These are phyloP conservation scores for Brassica nigra DNA, from an alignment of 345 rosid genomes.

Conservation along the genomic window DNA sequence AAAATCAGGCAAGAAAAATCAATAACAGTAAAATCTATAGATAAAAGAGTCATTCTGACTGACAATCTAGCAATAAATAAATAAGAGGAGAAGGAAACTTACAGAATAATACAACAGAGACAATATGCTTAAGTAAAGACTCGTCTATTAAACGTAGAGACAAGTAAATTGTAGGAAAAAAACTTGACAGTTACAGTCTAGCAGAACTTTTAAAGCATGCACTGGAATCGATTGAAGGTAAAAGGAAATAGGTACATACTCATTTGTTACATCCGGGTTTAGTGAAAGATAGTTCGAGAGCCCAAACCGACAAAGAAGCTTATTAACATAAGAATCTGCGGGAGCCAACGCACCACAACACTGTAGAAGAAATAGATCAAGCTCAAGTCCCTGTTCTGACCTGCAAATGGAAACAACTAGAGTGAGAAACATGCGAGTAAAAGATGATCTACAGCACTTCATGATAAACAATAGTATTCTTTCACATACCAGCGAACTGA, in stretches of 20 bases:
- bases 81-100: not conserved
- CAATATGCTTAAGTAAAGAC: conserved; percentile 10
- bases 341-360: conserved; percentile 98
- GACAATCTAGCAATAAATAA: conserved; percentile 21
- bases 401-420: conserved; percentile 51
- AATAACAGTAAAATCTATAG: conserved; percentile 1
- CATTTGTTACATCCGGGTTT: conserved; percentile 51
- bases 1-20: conserved; percentile 15
- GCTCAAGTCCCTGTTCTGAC: conserved; percentile 91
- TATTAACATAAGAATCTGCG: conserved; percentile 72
- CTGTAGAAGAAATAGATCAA: conserved; percentile 93
- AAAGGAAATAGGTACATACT: conserved; percentile 52
- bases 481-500: conserved; percentile 75
- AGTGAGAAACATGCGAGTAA: conserved; percentile 25
- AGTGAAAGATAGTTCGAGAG: conserved; percentile 63
- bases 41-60: conserved; percentile 16
- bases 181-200: conserved; percentile 19
- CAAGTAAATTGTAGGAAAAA: conserved; percentile 11
- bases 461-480: conserved; percentile 10
- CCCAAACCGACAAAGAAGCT: conserved; percentile 83
- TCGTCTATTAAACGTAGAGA: not conserved
- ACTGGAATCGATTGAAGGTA: not conserved
- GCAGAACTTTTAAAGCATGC: conserved; percentile 20
- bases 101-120: conserved; percentile 5
- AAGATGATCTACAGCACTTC: conserved; percentile 22